Conservation (phyloP, 2,329 filamentous ascomycete genomes). For the Coniochaeta ligniaria region DNA sequence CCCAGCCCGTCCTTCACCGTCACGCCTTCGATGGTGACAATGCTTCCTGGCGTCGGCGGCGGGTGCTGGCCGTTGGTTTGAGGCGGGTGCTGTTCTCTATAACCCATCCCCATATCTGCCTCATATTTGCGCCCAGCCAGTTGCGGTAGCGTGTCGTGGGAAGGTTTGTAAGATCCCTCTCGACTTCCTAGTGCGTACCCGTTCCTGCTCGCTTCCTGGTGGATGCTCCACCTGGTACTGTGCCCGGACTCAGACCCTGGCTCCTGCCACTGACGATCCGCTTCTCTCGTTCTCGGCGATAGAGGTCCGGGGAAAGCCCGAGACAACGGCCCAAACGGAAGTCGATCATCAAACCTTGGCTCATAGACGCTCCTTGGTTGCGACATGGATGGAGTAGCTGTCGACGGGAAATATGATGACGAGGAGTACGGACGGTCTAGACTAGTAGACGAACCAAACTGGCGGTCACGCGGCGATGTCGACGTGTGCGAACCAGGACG, state of each 20-base stretch:
- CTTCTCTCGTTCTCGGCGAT: slow-evolving; percentile 36
- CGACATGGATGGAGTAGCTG: slow-evolving; percentile 25
- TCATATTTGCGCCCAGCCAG: slow-evolving; percentile 24
- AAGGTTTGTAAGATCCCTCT: slow-evolving; percentile 25
- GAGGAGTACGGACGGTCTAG: slow-evolving; percentile 30
- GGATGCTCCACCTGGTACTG: slow-evolving; percentile 26
- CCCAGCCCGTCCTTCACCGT: slow-evolving; percentile 53
- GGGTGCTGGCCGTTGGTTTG: slow-evolving; percentile 15
- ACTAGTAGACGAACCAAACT: slow-evolving; percentile 21
- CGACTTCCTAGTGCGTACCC: slow-evolving; percentile 40
- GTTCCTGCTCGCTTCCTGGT: slow-evolving; percentile 30
- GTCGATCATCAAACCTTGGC: slow-evolving; percentile 33
- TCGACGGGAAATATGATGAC: slow-evolving; percentile 40
- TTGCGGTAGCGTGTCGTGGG: slow-evolving; percentile 27
- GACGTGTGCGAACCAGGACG: slow-evolving; percentile 33
- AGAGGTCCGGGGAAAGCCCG: slow-evolving; percentile 32
- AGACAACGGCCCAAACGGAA: slow-evolving; percentile 23
- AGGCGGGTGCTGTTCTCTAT: slow-evolving; percentile 17
- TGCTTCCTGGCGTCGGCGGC: slow-evolving; percentile 21
- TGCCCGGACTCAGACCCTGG: not conserved
- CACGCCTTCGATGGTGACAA: slow-evolving; percentile 31
- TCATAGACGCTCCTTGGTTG: slow-evolving; percentile 41
- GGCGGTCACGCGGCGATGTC: slow-evolving; percentile 39
- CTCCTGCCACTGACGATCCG: slow-evolving; percentile 27
- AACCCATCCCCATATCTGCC: slow-evolving; percentile 17